These are phyloP conservation scores for Linum usitatissimum DNA, from an alignment of 345 rosid species.

Conservation along the genomic window DNA sequence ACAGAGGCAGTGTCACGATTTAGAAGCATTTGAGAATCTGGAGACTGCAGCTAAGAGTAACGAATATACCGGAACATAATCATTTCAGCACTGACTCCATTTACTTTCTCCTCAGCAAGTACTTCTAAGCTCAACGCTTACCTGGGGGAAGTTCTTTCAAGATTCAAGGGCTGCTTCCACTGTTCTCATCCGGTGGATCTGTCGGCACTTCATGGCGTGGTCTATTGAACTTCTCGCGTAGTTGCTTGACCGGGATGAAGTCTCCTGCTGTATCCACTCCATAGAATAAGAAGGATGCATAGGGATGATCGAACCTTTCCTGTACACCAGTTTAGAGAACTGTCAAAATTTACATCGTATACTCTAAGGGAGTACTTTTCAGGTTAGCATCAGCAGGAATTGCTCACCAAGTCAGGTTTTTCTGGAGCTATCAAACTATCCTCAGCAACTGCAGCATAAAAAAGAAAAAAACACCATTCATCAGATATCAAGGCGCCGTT, in stretches of 20 bases:
- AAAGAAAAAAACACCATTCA: constrained; percentile 2
- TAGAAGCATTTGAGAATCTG: too few species aligned
- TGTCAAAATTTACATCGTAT: not conserved
- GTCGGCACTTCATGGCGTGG: constrained; percentile 65
- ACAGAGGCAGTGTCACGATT: too few species aligned
- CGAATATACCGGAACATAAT: too few species aligned
- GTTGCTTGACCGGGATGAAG: constrained; percentile 85
- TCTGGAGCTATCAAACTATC: constrained; percentile 62
- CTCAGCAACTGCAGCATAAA: constrained; percentile 65
- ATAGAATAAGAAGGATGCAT: constrained; percentile 64
- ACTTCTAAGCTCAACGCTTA: not conserved
- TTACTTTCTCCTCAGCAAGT: not conserved
- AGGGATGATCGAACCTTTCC: constrained; percentile 91
- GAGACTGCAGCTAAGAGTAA: too few species aligned
- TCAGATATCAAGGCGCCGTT: not conserved
- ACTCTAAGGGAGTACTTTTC: not conserved
- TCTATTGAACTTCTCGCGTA: constrained; percentile 67
- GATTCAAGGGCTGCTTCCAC: constrained; percentile 18
- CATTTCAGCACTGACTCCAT: too few species aligned
- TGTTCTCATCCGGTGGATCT: constrained; percentile 46
- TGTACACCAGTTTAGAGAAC: constrained; percentile 25
- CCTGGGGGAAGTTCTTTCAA: not conserved
- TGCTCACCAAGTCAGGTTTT: constrained; percentile 51
- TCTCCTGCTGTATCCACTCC: constrained; percentile 81
- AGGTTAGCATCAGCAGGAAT: constrained; percentile 3